Conservation (phyloP, 176 grass and related monocot genomes). For the Eleusine coracana region DNA sequence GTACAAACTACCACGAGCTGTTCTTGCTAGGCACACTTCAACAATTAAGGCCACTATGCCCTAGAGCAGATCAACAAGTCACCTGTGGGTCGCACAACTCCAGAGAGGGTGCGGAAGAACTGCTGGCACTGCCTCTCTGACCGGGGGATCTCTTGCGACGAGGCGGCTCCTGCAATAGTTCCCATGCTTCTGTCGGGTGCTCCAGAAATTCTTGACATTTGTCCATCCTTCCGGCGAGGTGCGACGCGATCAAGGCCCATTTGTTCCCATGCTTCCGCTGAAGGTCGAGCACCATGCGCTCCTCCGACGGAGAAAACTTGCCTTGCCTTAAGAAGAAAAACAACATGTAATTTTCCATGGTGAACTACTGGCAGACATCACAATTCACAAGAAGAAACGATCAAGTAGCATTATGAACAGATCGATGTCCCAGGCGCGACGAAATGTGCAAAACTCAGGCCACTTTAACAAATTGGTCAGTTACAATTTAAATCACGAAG, state of each 20-base stretch:
- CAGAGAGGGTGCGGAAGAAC: neutral
- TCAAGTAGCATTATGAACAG: too few relatives aligned
- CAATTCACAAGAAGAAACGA: too few relatives aligned
- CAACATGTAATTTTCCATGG: too few relatives aligned
- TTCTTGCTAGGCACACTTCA: too few relatives aligned
- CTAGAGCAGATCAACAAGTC: too few relatives aligned
- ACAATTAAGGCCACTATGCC: too few relatives aligned
- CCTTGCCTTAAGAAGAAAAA: constrained; percentile 23
- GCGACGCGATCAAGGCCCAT: constrained; percentile 60
- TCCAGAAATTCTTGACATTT: constrained; percentile 86
- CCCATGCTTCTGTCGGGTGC: constrained; percentile 56
- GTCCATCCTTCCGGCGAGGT: constrained; percentile 58
- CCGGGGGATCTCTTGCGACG: neutral
- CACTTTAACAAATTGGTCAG: too few relatives aligned
- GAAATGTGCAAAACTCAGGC: too few relatives aligned
- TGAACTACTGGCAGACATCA: too few relatives aligned
- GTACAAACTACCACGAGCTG: too few relatives aligned
- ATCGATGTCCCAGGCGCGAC: too few relatives aligned
- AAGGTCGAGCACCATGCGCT: constrained; percentile 48
- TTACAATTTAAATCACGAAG: too few relatives aligned
- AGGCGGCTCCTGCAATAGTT: neutral
- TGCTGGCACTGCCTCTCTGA: neutral
- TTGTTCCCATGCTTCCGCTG: constrained; percentile 60
- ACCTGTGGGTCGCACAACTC: neutral
- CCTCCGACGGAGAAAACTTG: constrained; percentile 55